Evolutionary conservation across 2,329 filamentous ascomycete species (phyloP).

Genomic region (Scytalidium sp.): DNA sequence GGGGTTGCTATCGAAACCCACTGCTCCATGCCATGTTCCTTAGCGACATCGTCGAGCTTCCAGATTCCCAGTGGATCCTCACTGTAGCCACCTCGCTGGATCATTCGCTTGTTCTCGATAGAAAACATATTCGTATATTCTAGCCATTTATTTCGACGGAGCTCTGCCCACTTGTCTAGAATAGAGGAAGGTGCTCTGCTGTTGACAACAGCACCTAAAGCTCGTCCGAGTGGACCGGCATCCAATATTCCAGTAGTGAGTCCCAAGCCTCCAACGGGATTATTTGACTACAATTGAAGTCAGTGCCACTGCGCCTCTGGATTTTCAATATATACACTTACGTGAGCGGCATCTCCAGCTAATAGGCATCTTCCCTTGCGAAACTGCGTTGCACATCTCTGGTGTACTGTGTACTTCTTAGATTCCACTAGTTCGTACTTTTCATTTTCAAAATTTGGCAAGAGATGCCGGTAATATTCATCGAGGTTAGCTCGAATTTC

Average conservation of each 20-base stretch:
- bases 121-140: not conserved
- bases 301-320: not conserved
- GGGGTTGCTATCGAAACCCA: not conserved
- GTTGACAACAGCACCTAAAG: not conserved
- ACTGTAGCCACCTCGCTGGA: not conserved
- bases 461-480: not conserved
- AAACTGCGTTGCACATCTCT: not conserved
- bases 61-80: not conserved
- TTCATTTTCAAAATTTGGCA: not conserved
- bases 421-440: not conserved
- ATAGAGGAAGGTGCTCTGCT: not conserved
- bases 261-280: not conserved
- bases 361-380: not conserved
- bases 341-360: not conserved
- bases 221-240: not conserved
- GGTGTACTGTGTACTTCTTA: not conserved
- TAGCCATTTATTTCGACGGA: not conserved
- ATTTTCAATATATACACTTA: not conserved
- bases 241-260: not conserved
- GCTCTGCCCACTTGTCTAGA: not conserved
- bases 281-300: not conserved
- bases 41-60: not conserved
- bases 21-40: not conserved
- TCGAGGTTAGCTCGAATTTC: not conserved
- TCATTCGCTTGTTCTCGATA: not conserved